phyloP scores from a whole-genome alignment of 202 grass and related monocot species.

The Panicum hallii region DNA sequence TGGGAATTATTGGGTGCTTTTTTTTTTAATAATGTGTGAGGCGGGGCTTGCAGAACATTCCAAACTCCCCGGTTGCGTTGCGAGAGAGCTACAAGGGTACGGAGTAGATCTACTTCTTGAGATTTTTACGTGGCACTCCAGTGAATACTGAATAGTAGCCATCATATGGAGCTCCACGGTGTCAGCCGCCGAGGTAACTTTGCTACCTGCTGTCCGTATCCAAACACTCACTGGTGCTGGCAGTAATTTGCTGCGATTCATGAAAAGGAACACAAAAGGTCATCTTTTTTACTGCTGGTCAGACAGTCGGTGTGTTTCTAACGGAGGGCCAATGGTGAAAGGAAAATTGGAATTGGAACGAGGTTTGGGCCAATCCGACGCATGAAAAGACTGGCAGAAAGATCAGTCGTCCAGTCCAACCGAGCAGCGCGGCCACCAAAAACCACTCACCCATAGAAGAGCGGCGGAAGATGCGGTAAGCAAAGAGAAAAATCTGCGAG shows the following conservation, averaged over 20 bases:
- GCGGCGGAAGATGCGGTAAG: not conserved
- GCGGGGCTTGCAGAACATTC: not conserved
- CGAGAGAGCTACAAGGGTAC: no score
- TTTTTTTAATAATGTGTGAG: not conserved
- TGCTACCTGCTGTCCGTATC: no score
- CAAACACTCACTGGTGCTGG: no score
- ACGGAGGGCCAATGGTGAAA: no score
- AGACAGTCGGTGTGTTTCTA: no score
- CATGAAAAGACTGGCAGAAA: not conserved
- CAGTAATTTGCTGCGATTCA: not conserved
- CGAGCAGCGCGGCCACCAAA: not conserved
- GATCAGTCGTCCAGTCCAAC: not conserved
- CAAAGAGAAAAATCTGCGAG: not conserved
- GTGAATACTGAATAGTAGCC: no score
- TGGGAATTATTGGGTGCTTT: slow-evolving; percentile 22
- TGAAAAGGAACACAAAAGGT: not conserved
- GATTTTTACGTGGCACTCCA: no score
- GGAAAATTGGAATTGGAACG: not conserved
- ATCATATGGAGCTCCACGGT: no score
- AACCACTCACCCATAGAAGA: not conserved
- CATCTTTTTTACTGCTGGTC: no score
- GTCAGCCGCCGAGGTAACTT: no score
- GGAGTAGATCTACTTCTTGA: no score
- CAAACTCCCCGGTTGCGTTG: not conserved
- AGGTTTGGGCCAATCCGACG: not conserved